Conservation (phyloP, 805 yeast species). For the Kuraishia piskuri region DNA sequence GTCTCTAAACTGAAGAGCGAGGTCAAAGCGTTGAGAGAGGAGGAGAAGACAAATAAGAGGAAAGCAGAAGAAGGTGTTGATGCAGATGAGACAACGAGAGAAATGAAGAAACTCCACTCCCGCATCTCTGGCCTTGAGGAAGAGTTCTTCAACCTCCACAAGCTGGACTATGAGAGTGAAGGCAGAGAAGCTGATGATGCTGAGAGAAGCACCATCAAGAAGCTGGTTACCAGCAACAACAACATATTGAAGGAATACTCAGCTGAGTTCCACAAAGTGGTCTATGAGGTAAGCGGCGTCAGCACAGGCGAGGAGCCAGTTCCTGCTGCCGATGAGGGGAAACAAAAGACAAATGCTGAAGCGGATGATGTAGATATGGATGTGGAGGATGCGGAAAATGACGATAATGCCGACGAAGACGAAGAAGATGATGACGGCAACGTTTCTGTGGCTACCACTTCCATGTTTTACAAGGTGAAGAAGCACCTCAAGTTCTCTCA, state of each 20-base stretch:
- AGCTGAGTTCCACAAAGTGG: constrained; percentile 8
- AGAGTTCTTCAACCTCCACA: constrained; percentile 13
- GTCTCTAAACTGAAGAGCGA: not conserved
- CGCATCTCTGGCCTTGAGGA: constrained; percentile 10
- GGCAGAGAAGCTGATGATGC: constrained; percentile 8
- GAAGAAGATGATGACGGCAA: not conserved
- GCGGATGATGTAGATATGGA: not conserved
- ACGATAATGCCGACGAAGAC: constrained; percentile 4
- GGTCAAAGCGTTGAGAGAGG: not conserved
- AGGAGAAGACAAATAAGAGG: not conserved
- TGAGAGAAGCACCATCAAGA: constrained; percentile 2
- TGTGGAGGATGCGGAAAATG: constrained; percentile 12
- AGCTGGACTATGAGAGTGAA: not conserved
- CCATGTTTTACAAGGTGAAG: constrained; percentile 1
- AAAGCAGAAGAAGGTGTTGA: not conserved
- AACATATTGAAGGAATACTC: constrained; percentile 11
- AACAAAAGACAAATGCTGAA: not conserved
- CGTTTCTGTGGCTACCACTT: not conserved
- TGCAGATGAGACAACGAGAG: not conserved
- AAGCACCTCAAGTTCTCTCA: not conserved
- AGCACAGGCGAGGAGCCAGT: not conserved
- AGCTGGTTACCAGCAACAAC: constrained; percentile 10
- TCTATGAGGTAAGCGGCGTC: constrained; percentile 18
- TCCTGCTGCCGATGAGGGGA: not conserved
- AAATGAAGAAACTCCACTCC: constrained; percentile 7